These are phyloP conservation scores for Quillaja saponaria DNA, from an alignment of 306 rosid species.

Conservation along the genomic window DNA sequence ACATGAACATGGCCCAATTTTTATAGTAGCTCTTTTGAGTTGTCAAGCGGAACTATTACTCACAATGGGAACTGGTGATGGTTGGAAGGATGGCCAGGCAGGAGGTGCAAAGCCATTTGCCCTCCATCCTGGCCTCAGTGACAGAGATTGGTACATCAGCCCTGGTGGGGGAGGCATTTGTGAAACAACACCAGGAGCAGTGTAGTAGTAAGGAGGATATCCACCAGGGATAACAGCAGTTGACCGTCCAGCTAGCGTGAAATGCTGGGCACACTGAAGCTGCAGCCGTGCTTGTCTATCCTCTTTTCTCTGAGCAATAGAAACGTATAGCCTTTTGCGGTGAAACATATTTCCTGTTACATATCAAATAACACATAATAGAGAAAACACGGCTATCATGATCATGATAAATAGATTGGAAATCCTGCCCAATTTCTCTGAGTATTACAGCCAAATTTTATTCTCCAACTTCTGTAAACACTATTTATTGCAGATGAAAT, in stretches of 20 bases:
- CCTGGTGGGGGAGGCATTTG: constrained; percentile 59
- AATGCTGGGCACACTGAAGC: constrained; percentile 60
- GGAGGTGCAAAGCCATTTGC: constrained; percentile 57
- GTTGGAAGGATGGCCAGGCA: constrained; percentile 61
- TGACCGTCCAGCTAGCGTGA: constrained; percentile 58
- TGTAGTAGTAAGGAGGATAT: constrained; percentile 70
- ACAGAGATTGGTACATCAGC: constrained; percentile 59
- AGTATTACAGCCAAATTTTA: too few species aligned
- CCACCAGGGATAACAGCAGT: constrained; percentile 64
- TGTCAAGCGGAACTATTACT: constrained; percentile 39
- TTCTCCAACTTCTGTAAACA: too few species aligned
- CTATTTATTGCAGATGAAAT: too few species aligned
- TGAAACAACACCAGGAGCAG: constrained; percentile 58
- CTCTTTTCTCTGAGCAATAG: constrained; percentile 87
- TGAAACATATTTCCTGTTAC: constrained; percentile 74
- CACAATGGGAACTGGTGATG: constrained; percentile 52
- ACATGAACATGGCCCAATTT: too few species aligned
- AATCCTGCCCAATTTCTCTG: neutral
- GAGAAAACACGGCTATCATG: constrained; percentile 26
- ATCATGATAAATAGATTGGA: constrained; percentile 16
- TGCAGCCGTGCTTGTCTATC: constrained; percentile 77
- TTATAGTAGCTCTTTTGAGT: neutral
- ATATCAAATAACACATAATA: constrained; percentile 9
- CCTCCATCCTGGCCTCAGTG: constrained; percentile 72
- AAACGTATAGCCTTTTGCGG: constrained; percentile 77